A percentile compares a stretch with the other conserved stretches of the same genome.
These are phyloP conservation scores for Panaeolus cyanescens DNA, from an alignment of 768 basidiomycete genomes.

Conservation along the genomic window DNA sequence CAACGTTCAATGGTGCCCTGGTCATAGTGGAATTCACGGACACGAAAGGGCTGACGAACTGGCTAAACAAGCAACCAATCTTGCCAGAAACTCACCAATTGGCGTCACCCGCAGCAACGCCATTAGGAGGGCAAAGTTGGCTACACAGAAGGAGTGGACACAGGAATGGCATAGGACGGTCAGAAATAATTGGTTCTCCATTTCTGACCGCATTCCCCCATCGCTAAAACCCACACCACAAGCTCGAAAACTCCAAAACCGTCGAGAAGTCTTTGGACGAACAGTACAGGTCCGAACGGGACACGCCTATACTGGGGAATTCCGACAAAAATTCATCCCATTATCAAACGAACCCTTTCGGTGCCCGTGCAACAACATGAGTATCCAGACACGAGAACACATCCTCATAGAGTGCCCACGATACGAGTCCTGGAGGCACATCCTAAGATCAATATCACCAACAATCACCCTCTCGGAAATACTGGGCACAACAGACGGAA, in stretches of 20 bases:
- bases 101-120: constrained; percentile 15
- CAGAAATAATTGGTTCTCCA: constrained; percentile 12
- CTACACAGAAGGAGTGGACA: too few relatives aligned
- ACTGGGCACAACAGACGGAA: constrained; percentile 20
- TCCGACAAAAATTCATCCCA: constrained; percentile 20
- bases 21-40: constrained; percentile 19
- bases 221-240: constrained; percentile 12
- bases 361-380: too few relatives aligned
- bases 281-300: constrained; percentile 25
- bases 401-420: too few relatives aligned
- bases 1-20: constrained; percentile 22
- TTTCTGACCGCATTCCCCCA: constrained; percentile 16
- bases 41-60: constrained; percentile 25
- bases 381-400: too few relatives aligned
- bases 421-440: constrained; percentile 8
- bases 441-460: constrained; percentile 13
- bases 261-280: constrained; percentile 24
- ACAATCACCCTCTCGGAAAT: constrained; percentile 15
- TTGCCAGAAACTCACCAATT: constrained; percentile 3
- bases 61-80: constrained; percentile 21
- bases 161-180: constrained; percentile 14
- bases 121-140: constrained; percentile 11
- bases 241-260: constrained; percentile 5
- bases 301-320: constrained; percentile 28
- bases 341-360: too few relatives aligned